phyloP scores from a whole-genome alignment of 2,329 filamentous ascomycete genomes.

The Fusarium continuum region DNA sequence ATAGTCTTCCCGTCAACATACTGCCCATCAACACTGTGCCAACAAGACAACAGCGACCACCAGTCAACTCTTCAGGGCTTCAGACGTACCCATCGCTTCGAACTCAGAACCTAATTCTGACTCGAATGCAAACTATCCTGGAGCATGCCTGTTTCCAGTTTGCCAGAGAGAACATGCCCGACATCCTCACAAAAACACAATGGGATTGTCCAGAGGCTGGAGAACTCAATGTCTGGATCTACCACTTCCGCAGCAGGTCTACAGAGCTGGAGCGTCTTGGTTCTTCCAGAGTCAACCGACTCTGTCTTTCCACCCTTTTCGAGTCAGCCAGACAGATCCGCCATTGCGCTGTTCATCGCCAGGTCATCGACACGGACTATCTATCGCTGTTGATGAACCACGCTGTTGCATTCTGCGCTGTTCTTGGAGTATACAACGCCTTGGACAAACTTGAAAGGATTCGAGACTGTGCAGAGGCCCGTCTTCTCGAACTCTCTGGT shows the following conservation, averaged over 20 bases:
- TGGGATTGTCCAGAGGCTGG: conserved; percentile 10
- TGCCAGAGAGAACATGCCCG: neutral
- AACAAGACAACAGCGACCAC: too few relatives aligned
- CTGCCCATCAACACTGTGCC: too few relatives aligned
- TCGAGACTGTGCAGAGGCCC: neutral
- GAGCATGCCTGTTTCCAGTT: conserved; percentile 12
- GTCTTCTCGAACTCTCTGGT: neutral
- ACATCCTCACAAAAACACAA: neutral
- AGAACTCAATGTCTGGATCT: conserved; percentile 11
- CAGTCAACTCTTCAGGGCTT: neutral
- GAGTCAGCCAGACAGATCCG: neutral
- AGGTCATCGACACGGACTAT: neutral
- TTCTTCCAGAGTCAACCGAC: neutral
- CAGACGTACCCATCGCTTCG: neutral
- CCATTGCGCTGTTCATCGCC: conserved; percentile 12
- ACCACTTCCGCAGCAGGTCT: neutral
- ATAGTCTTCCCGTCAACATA: neutral
- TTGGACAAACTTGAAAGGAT: neutral
- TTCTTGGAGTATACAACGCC: neutral
- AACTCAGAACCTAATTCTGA: neutral
- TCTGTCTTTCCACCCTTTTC: neutral
- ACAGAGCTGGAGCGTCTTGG: neutral
- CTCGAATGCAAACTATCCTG: neutral
- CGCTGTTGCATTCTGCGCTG: neutral
- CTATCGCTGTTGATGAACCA: neutral